A percentile compares a stretch with the other conserved stretches of the same genome.
Conservation (phyloP, 176 grass and related monocot genomes). For the Eragrostis curvula region DNA sequence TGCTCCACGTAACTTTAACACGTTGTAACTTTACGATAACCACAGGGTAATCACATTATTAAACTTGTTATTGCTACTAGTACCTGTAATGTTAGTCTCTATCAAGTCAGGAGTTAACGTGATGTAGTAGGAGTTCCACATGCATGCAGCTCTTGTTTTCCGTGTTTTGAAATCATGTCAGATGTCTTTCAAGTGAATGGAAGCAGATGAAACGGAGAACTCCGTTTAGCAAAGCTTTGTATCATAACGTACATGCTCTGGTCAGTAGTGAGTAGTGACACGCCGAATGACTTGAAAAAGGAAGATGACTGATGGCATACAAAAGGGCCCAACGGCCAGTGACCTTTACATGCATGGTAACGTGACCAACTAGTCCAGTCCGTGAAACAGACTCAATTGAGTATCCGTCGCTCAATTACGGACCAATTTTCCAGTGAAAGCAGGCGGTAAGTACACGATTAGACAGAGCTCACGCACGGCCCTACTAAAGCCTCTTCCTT, state of each 20-base stretch:
- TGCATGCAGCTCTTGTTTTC: neutral
- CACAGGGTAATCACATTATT: neutral
- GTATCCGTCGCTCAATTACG: neutral
- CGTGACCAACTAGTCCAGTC: conserved; percentile 1
- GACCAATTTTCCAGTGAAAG: conserved; percentile 18
- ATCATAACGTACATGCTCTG: conserved; percentile 16
- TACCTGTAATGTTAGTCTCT: neutral
- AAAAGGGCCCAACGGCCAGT: conserved; percentile 9
- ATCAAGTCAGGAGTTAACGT: neutral
- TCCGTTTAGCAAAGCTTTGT: neutral
- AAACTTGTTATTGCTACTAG: neutral
- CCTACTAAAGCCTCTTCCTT: neutral
- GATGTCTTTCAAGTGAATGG: neutral
- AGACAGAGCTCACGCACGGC: conserved; percentile 25
- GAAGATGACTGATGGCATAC: neutral
- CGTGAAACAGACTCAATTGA: neutral
- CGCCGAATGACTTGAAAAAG: conserved; percentile 32
- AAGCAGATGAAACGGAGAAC: neutral
- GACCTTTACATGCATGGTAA: neutral
- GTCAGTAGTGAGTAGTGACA: neutral
- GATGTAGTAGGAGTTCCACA: no score
- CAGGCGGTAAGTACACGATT: conserved; percentile 17
- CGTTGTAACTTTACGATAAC: neutral
- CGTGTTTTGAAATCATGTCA: conserved; percentile 20
- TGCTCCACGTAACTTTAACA: neutral